Conservation (phyloP, 495 filamentous ascomycete species). For the Chaetomidium leptoderma region DNA sequence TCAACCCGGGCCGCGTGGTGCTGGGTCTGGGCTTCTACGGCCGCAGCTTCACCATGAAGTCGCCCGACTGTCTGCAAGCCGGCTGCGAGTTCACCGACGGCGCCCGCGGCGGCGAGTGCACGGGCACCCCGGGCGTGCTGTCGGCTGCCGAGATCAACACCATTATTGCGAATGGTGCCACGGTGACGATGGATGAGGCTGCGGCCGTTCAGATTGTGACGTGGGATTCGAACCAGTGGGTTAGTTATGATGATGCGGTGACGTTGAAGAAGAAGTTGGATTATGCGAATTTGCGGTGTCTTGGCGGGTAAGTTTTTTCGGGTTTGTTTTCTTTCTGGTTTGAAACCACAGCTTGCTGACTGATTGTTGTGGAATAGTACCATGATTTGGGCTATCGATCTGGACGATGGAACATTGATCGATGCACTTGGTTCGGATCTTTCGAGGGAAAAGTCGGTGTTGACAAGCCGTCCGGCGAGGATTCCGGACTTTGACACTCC, state of each 20-base stretch:
- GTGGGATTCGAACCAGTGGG: conserved; percentile 41
- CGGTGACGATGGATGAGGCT: background rate
- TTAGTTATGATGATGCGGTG: conserved; percentile 39
- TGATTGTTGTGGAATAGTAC: background rate
- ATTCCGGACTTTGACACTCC: too few species aligned
- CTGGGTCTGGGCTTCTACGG: conserved; percentile 54
- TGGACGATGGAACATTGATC: background rate
- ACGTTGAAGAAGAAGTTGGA: conserved; percentile 39
- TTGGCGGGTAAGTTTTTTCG: background rate
- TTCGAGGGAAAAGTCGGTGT: background rate
- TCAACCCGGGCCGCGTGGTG: conserved; percentile 40
- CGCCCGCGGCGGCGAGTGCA: conserved; percentile 32
- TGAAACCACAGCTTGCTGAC: background rate
- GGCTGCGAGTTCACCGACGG: conserved; percentile 30
- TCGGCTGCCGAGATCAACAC: conserved; percentile 37
- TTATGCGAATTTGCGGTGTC: background rate
- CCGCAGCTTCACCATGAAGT: conserved; percentile 30
- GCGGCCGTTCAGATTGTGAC: conserved; percentile 37
- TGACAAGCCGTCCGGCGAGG: too few species aligned
- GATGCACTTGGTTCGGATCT: background rate
- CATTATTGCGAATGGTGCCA: conserved; percentile 18
- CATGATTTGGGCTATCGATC: background rate
- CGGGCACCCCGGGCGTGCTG: conserved; percentile 31
- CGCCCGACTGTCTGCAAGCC: conserved; percentile 15
- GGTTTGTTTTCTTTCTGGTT: background rate